Evolutionary conservation across 2,329 filamentous ascomycete species (phyloP).

Genomic region (Talaromyces rugulosus): DNA sequence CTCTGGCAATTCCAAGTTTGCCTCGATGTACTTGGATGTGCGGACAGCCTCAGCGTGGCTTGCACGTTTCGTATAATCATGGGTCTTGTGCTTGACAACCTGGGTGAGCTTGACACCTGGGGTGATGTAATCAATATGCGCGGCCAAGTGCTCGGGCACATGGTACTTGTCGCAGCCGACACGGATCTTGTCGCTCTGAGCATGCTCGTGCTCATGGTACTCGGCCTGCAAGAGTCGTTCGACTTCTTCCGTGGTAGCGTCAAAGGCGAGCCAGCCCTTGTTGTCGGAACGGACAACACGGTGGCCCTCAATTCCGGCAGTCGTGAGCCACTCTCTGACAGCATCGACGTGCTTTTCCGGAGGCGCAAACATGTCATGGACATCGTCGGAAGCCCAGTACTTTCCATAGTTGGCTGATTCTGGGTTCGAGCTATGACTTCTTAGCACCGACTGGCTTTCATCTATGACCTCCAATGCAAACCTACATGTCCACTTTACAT

Average conservation of each 20-base stretch:
- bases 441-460: background rate
- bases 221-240: constrained; percentile 23
- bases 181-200: constrained; percentile 15
- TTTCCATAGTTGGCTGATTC: constrained; percentile 11
- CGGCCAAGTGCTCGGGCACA: constrained; percentile 9
- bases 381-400: constrained; percentile 11
- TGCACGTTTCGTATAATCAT: background rate
- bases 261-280: constrained; percentile 29
- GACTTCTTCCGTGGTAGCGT: constrained; percentile 22
- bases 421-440: constrained; percentile 7
- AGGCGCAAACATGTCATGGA: constrained; percentile 24
- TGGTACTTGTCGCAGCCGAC: constrained; percentile 14
- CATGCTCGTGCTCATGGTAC: constrained; percentile 23
- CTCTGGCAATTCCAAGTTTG: background rate
- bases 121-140: constrained; percentile 12
- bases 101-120: constrained; percentile 13
- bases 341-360: constrained; percentile 19
- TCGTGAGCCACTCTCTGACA: constrained; percentile 22
- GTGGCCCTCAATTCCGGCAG: constrained; percentile 14
- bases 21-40: background rate
- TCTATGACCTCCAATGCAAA: background rate
- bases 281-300: constrained; percentile 27
- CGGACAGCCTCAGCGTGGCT: constrained; percentile 5
- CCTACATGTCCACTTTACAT: constrained; percentile 10
- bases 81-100: constrained; percentile 9